These are phyloP conservation scores for Penicillium sp. DNA, from an alignment of 2,329 filamentous ascomycete species.

Conservation along the genomic window DNA sequence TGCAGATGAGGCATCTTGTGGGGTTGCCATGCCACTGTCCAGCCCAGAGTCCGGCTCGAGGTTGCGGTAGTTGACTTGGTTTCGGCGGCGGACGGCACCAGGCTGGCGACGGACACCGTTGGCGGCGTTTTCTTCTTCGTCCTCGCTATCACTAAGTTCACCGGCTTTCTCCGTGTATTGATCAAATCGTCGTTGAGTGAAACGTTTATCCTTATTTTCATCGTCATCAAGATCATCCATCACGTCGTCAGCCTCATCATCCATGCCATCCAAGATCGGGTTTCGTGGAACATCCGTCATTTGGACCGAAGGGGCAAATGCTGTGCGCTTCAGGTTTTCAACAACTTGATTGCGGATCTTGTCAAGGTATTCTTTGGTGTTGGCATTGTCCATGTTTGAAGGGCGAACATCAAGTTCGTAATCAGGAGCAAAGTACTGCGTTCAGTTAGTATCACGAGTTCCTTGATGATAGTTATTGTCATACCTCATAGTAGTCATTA, in stretches of 20 bases:
- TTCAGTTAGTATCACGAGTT: conserved; percentile 25
- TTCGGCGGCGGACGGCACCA: conserved; percentile 50
- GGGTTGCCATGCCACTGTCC: conserved; percentile 54
- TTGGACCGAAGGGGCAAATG: conserved; percentile 63
- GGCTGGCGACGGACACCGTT: conserved; percentile 69
- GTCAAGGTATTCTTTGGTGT: conserved; percentile 67
- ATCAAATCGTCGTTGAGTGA: conserved; percentile 81
- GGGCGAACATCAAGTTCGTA: conserved; percentile 70
- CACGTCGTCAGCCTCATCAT: conserved; percentile 66
- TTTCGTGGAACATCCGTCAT: conserved; percentile 64
- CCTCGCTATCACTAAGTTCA: conserved; percentile 85
- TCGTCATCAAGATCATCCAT: conserved; percentile 78
- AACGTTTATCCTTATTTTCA: conserved; percentile 78
- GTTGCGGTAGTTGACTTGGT: conserved; percentile 64
- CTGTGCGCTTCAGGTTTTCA: conserved; percentile 66
- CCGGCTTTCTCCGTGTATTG: conserved; percentile 73
- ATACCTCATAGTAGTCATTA: conserved; percentile 87
- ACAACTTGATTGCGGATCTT: conserved; percentile 68
- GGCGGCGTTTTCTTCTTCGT: conserved; percentile 71
- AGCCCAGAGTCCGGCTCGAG: conserved; percentile 56
- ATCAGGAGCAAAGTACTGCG: conserved; percentile 67
- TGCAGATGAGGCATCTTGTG: conserved; percentile 44
- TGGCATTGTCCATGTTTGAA: conserved; percentile 73
- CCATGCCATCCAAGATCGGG: conserved; percentile 56
- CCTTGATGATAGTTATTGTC: conserved; percentile 10